Evolutionary conservation across 1,139 yeast species (phyloP).

Genomic region (Magnusiomyces suaveolens): DNA sequence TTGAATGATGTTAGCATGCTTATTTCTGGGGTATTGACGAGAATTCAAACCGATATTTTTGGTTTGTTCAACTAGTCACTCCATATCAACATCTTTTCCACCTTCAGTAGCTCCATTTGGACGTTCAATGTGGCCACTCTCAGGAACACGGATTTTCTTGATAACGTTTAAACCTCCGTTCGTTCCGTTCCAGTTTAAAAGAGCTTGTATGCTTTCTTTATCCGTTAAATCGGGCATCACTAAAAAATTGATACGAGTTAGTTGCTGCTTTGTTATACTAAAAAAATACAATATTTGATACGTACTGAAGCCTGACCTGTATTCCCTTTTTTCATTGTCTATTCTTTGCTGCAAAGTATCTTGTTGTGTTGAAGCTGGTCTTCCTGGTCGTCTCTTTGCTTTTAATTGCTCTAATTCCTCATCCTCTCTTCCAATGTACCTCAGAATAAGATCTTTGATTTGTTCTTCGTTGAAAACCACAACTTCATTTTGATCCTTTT

Average conservation of each 20-base stretch:
- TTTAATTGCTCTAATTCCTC: conserved; percentile 57
- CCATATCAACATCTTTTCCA: conserved; percentile 1
- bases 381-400: conserved; percentile 65
- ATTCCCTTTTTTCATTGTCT: conserved; percentile 52
- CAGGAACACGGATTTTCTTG: conserved; percentile 28
- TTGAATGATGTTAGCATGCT: neutral
- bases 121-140: neutral
- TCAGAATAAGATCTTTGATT: conserved; percentile 47
- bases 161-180: conserved; percentile 67
- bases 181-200: conserved; percentile 73
- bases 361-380: conserved; percentile 71
- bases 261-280: neutral
- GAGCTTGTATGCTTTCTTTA: conserved; percentile 45
- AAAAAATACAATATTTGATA: conserved; percentile 9
- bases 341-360: conserved; percentile 52
- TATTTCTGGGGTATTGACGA: neutral
- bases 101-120: neutral
- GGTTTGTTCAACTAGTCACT: neutral
- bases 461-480: conserved; percentile 46
- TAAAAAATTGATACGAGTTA: conserved; percentile 3
- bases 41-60: neutral
- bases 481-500: conserved; percentile 18
- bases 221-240: conserved; percentile 63
- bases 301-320: conserved; percentile 50
- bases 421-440: conserved; percentile 49